Evolutionary conservation across 345 rosid species (phyloP).

Genomic region (Murraya paniculata): DNA sequence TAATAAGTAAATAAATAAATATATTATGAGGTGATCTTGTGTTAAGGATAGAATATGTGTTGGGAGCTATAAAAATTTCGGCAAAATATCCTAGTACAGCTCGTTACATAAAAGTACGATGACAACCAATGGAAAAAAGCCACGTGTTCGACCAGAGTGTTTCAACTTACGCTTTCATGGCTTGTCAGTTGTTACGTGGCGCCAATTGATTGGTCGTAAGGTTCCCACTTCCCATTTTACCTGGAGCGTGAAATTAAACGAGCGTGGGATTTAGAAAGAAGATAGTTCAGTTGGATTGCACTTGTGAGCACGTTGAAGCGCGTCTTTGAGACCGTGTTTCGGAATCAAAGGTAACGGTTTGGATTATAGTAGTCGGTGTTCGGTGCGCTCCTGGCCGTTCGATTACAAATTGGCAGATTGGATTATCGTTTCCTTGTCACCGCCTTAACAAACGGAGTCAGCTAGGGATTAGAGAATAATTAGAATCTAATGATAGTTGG

Average conservation of each 20-base stretch:
- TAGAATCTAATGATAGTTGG: background rate
- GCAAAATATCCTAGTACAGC: background rate
- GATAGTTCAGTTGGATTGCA: background rate
- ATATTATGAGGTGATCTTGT: no score
- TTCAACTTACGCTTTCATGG: background rate
- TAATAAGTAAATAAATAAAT: background rate
- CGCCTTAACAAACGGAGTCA: conserved; percentile 35
- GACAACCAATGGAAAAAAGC: background rate
- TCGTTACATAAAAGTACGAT: background rate
- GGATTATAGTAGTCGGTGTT: background rate
- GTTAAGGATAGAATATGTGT: no score
- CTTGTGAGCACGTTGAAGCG: background rate
- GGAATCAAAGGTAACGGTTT: conserved; percentile 3
- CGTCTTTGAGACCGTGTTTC: conserved; percentile 14
- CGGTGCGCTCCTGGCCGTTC: conserved; percentile 29
- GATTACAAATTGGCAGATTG: background rate
- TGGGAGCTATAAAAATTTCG: background rate
- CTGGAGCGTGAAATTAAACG: background rate
- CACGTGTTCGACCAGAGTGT: background rate
- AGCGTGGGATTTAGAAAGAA: background rate
- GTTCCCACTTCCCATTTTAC: no score
- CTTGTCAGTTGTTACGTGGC: background rate
- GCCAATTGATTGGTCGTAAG: no score
- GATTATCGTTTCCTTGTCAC: conserved; percentile 18
- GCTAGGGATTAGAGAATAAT: background rate